These are phyloP conservation scores for Neurospora sp. DNA, from an alignment of 2,329 filamentous ascomycete species.

Conservation along the genomic window DNA sequence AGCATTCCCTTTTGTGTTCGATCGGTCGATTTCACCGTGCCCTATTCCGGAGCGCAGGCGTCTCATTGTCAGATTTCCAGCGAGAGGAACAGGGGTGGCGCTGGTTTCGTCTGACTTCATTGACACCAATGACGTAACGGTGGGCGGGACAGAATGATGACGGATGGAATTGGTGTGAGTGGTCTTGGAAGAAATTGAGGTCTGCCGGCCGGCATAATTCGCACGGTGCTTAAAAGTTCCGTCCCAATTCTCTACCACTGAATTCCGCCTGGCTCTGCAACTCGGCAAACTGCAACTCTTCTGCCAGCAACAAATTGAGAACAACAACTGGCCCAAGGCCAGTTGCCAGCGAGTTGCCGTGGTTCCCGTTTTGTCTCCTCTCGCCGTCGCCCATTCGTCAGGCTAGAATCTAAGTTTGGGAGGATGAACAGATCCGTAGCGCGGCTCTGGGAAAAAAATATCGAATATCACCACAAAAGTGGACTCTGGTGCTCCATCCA, in stretches of 20 bases:
- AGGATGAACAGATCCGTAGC: neutral
- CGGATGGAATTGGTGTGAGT: neutral
- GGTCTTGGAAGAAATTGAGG: neutral
- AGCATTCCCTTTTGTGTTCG: neutral
- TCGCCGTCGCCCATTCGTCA: neutral
- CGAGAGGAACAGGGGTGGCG: neutral
- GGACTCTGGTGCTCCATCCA: neutral
- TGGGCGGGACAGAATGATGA: neutral
- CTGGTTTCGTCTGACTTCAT: neutral
- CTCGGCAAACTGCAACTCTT: neutral
- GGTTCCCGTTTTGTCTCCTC: neutral
- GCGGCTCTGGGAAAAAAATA: neutral
- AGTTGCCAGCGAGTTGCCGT: neutral
- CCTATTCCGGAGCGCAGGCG: neutral
- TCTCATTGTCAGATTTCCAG: neutral
- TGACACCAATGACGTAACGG: neutral
- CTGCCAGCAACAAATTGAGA: neutral
- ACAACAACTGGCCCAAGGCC: neutral
- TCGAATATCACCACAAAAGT: neutral
- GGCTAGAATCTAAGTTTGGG: neutral
- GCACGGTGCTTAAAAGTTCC: neutral
- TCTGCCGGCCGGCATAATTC: neutral
- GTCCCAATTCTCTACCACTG: neutral
- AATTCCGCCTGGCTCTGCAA: neutral
- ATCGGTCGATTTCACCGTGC: neutral